A percentile compares a stretch with the other conserved stretches of the same genome.
These are phyloP conservation scores for Aspergillus jensenii DNA, from an alignment of 2,329 filamentous ascomycete species.

Conservation along the genomic window DNA sequence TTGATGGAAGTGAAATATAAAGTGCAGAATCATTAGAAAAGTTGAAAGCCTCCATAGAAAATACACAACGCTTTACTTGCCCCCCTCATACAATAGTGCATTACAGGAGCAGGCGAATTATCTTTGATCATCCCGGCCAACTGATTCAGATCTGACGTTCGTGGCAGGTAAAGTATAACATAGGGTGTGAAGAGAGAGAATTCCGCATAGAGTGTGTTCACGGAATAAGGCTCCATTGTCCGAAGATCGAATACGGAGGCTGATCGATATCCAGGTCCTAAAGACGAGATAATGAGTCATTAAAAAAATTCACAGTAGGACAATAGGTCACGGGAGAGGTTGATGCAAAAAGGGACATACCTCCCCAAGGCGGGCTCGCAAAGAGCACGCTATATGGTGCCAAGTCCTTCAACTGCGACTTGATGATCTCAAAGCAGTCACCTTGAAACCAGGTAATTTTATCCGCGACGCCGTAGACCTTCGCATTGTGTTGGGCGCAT, in stretches of 20 bases:
- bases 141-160: slow-evolving; percentile 80
- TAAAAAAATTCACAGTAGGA: neutral
- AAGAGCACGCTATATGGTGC: slow-evolving; percentile 61
- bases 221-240: slow-evolving; percentile 84
- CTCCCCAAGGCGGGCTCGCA: slow-evolving; percentile 73
- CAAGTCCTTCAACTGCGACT: slow-evolving; percentile 49
- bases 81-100: slow-evolving; percentile 89
- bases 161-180: slow-evolving; percentile 76
- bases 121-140: slow-evolving; percentile 58
- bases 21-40: slow-evolving; percentile 22
- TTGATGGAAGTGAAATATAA: neutral
- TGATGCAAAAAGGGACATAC: slow-evolving; percentile 41
- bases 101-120: slow-evolving; percentile 64
- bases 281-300: neutral
- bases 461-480: slow-evolving; percentile 74
- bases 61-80: slow-evolving; percentile 75
- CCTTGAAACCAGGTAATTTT: slow-evolving; percentile 83
- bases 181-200: slow-evolving; percentile 56
- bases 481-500: slow-evolving; percentile 90
- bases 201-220: slow-evolving; percentile 61
- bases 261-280: slow-evolving; percentile 62
- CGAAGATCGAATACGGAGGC: slow-evolving; percentile 76
- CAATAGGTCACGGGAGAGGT: neutral
- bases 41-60: slow-evolving; percentile 56
- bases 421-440: slow-evolving; percentile 77